Evolutionary conservation across 192 early-diverging fungal genomes (phyloP), one percentile per base, ranked within the genome.

Genomic region (Coemansia sp.): DNA sequence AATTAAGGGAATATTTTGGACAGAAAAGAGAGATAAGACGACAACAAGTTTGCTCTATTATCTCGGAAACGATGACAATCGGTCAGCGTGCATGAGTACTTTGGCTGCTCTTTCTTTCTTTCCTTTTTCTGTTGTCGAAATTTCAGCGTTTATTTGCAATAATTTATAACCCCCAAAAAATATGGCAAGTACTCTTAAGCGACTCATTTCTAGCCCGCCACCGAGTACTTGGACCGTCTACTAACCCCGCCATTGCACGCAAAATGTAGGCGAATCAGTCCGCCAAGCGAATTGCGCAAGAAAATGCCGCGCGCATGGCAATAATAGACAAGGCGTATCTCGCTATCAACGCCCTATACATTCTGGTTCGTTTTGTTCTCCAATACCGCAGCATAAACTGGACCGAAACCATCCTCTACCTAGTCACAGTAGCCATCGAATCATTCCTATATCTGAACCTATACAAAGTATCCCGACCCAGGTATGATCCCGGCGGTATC

Each of bases 401-500:
- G 79, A 43, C 65, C n/a, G 65, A 57, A 10, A 31, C 29, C 15
- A 20, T 79, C 2, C 40, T 69, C 46, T 82, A 79, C 43, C 27
- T 76, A 31, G 52, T 27, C 43, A 79, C 76, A 15, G 51, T 74
- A 3, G 68, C 65, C 12, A 15, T 82, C 15, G 72, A 76, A 59
- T 20, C 62, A 5, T 54, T 73, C 47, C 44, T 70, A 10, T 72
- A 55, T 66, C 46, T 33, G 0, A 77, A 75, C 42, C 44, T 83
- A 47, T 60, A 71, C 43, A 42, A 67, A 38, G 65, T 71, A 27
- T 51, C 79, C 1, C 72, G 63, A 5, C 79, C 84, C 5, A 70
- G 70, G 6, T 85, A 91, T 55, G 73, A 76, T n/a, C 63, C 67
- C 22, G 63, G 64, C 22, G 86, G 86, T 20, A 61, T 78, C 18